A percentile compares a stretch with the other conserved stretches of the same genome.
Evolutionary conservation across 805 yeast genomes (phyloP).

Genomic region (Candida railenensis): DNA sequence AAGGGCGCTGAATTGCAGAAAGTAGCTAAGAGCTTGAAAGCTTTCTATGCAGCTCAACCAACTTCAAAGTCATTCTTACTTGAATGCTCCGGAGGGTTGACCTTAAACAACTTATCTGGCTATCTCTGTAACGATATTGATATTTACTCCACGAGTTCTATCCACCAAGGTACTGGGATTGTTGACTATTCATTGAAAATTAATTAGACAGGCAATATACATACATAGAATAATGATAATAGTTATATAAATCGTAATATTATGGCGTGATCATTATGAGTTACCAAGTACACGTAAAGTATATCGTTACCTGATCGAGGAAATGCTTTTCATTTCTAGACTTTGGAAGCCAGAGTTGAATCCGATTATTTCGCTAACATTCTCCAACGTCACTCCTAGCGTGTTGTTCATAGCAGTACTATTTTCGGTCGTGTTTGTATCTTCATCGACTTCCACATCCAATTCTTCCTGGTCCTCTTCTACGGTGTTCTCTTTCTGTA

Average conservation of each 20-base stretch:
- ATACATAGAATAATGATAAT: neutral
- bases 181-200: constrained; percentile 86
- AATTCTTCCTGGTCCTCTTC: constrained; percentile 9
- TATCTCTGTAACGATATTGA: constrained; percentile 80
- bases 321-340: constrained; percentile 32
- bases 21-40: constrained; percentile 65
- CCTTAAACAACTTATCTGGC: constrained; percentile 58
- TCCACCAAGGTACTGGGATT: constrained; percentile 87
- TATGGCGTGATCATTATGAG: no score
- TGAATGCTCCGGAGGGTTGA: constrained; percentile 93
- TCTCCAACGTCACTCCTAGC: constrained; percentile 20
- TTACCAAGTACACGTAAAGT: no score
- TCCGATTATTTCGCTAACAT: constrained; percentile 39
- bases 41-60: constrained; percentile 46
- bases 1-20: constrained; percentile 58
- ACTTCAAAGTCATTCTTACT: constrained; percentile 53
- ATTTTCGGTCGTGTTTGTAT: neutral
- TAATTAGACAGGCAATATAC: constrained; percentile 8
- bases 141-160: constrained; percentile 84
- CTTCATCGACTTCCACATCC: constrained; percentile 2
- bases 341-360: constrained; percentile 44
- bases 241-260: no score
- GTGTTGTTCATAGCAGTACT: neutral
- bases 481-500: no score
- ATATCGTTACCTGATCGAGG: constrained; percentile 41